A percentile compares a stretch with the other conserved stretches of the same genome.
Conservation (phyloP, 805 yeast genomes). For the Phaffomyces thermotolerans region DNA sequence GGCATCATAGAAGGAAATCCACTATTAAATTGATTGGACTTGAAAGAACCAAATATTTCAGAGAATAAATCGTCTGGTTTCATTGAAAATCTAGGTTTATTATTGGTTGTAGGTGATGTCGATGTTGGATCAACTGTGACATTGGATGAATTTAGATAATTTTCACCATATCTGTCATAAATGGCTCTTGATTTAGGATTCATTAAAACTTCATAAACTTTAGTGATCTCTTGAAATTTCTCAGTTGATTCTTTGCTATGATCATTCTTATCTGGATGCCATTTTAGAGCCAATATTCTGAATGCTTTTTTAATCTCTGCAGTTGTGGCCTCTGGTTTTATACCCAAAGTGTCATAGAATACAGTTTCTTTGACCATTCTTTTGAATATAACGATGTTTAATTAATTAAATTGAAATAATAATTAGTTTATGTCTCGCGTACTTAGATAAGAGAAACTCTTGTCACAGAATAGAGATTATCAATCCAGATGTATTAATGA, state of each 20-base stretch:
- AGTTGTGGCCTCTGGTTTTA: slow-evolving; percentile 37
- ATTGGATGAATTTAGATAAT: slow-evolving; percentile 69
- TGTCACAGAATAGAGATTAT: too few species aligned
- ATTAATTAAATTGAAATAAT: too few species aligned
- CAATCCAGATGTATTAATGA: too few species aligned
- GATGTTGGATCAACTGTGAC: slow-evolving; percentile 20
- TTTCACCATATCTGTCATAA: slow-evolving; percentile 87
- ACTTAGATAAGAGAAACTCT: too few species aligned
- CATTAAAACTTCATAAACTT: slow-evolving; percentile 77
- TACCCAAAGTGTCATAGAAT: slow-evolving; percentile 56
- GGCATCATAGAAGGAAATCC: too few species aligned
- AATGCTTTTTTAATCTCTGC: slow-evolving; percentile 49
- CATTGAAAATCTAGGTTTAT: slow-evolving; percentile 1
- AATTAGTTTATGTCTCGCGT: too few species aligned
- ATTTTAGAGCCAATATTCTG: slow-evolving; percentile 54
- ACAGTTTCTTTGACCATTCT: slow-evolving; percentile 64
- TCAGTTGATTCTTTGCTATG: slow-evolving; percentile 81
- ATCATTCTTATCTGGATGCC: slow-evolving; percentile 79
- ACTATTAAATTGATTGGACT: too few species aligned
- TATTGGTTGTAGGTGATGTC: not conserved
- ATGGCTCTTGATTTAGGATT: slow-evolving; percentile 79
- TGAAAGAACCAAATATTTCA: slow-evolving; percentile 25
- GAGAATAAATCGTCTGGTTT: slow-evolving; percentile 25
- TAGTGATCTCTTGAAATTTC: slow-evolving; percentile 81
- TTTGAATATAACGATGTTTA: too few species aligned